A percentile compares a stretch with the other conserved stretches of the same genome.
Evolutionary conservation across 2,329 filamentous ascomycete genomes (phyloP).

Genomic region (Aspergillus hiratsukae): DNA sequence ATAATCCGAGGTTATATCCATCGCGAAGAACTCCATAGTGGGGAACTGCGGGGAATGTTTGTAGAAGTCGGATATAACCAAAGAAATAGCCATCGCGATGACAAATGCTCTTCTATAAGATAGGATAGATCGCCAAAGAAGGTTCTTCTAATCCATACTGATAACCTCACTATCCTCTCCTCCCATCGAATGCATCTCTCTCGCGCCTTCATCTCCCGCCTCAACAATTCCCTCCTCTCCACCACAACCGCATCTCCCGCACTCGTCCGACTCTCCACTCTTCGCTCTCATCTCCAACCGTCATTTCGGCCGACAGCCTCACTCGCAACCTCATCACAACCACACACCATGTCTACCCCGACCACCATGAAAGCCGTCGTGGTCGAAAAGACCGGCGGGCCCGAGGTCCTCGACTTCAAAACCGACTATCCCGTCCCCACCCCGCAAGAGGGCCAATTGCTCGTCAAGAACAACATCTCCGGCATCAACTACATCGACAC

Average conservation of each 20-base stretch:
- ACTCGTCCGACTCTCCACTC: conserved; percentile 7
- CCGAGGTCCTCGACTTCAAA: conserved; percentile 67
- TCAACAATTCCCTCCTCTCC: not conserved
- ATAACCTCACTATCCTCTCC: not conserved
- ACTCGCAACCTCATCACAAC: conserved; percentile 15
- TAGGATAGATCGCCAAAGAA: not conserved
- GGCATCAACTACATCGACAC: conserved; percentile 90
- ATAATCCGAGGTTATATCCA: not conserved
- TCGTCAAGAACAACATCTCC: conserved; percentile 74
- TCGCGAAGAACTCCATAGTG: not conserved
- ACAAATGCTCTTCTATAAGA: not conserved
- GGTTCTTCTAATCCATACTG: not conserved
- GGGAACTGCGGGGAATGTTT: not conserved
- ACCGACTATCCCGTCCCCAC: conserved; percentile 67
- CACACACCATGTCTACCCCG: conserved; percentile 49
- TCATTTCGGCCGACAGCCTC: not conserved
- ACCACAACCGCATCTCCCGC: not conserved
- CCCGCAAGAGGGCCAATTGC: conserved; percentile 64
- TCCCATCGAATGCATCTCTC: conserved; percentile 2
- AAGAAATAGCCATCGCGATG: not conserved
- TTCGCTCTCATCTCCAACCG: conserved; percentile 9
- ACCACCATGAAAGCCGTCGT: conserved; percentile 69
- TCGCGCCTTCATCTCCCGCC: conserved; percentile 1
- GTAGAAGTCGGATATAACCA: not conserved
- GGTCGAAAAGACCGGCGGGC: conserved; percentile 67